These are phyloP conservation scores for Phytophthora quininea DNA, from an alignment of 352 stramenopile species.

Conservation along the genomic window DNA sequence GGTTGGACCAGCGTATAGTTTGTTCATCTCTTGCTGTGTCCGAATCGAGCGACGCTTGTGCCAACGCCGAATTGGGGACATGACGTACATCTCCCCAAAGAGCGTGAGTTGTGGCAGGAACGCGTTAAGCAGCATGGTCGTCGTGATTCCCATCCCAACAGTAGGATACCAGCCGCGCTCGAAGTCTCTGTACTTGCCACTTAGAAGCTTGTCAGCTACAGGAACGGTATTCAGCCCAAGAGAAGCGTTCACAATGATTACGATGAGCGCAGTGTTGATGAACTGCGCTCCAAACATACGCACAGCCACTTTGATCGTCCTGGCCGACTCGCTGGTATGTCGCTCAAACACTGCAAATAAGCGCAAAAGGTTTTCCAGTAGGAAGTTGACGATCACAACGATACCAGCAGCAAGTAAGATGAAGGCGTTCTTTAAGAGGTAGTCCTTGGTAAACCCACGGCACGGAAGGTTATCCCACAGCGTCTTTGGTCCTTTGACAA, in stretches of 20 bases:
- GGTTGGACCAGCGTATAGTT: slow-evolving; percentile 45
- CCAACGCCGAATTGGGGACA: slow-evolving; percentile 34
- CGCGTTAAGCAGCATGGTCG: slow-evolving; percentile 63
- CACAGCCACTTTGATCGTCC: slow-evolving; percentile 43
- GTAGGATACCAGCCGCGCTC: slow-evolving; percentile 60
- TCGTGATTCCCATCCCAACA: slow-evolving; percentile 57
- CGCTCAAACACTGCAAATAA: slow-evolving; percentile 53
- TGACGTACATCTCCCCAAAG: slow-evolving; percentile 37
- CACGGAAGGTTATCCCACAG: slow-evolving; percentile 47
- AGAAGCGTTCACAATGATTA: slow-evolving; percentile 59
- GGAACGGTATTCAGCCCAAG: slow-evolving; percentile 37
- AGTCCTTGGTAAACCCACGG: slow-evolving; percentile 49
- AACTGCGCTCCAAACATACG: slow-evolving; percentile 65
- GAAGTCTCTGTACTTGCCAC: slow-evolving; percentile 57
- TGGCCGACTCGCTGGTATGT: slow-evolving; percentile 57
- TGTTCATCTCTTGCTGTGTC: slow-evolving; percentile 56
- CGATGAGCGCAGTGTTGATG: slow-evolving; percentile 63
- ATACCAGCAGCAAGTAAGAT: slow-evolving; percentile 46
- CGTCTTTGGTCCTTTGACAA: slow-evolving; percentile 37
- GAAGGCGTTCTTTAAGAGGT: slow-evolving; percentile 52
- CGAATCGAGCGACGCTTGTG: slow-evolving; percentile 36
- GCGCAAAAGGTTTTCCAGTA: slow-evolving; percentile 50
- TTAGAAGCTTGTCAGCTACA: slow-evolving; percentile 40
- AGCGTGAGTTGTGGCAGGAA: slow-evolving; percentile 52
- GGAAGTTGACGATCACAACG: slow-evolving; percentile 56